phyloP scores from a whole-genome alignment of 169 alveolate species.

The Cryptosporidium ryanae region DNA sequence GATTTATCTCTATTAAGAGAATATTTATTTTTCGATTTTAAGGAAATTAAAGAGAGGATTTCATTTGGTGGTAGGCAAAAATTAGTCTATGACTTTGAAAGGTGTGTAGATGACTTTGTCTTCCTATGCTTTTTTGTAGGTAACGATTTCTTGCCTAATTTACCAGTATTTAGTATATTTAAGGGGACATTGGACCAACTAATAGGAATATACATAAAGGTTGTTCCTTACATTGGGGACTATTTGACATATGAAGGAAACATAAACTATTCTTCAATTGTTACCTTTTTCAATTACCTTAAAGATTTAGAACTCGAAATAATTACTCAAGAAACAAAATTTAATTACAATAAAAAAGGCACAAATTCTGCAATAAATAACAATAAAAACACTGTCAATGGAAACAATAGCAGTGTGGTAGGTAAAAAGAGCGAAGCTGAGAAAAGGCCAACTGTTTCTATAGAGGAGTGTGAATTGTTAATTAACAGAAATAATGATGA shows the following conservation, averaged over 20 bases:
- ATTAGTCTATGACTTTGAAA: slow-evolving; percentile 88
- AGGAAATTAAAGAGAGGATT: slow-evolving; percentile 50
- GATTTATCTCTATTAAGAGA: slow-evolving; percentile 85
- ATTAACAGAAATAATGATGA: not conserved
- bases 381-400: not conserved
- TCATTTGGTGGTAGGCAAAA: not conserved
- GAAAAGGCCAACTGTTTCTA: slow-evolving; percentile 24
- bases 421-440: not conserved
- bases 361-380: not conserved
- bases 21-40: slow-evolving; percentile 84
- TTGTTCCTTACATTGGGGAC: slow-evolving; percentile 90
- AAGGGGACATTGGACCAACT: slow-evolving; percentile 98
- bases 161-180: slow-evolving; percentile 92
- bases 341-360: not conserved
- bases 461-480: slow-evolving; percentile 7
- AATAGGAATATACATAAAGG: slow-evolving; percentile 90
- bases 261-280: slow-evolving; percentile 77
- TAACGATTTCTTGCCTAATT: slow-evolving; percentile 96
- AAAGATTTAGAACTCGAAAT: slow-evolving; percentile 48
- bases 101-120: slow-evolving; percentile 96
- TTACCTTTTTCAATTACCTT: slow-evolving; percentile 22
- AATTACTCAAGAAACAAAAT: slow-evolving; percentile 41
- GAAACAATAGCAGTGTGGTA: not conserved
- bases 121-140: slow-evolving; percentile 97
- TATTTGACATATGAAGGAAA: slow-evolving; percentile 90